A percentile compares a stretch with the other conserved stretches of the same genome.
Evolutionary conservation across 805 yeast genomes (phyloP).

Genomic region (Pichia exigua): DNA sequence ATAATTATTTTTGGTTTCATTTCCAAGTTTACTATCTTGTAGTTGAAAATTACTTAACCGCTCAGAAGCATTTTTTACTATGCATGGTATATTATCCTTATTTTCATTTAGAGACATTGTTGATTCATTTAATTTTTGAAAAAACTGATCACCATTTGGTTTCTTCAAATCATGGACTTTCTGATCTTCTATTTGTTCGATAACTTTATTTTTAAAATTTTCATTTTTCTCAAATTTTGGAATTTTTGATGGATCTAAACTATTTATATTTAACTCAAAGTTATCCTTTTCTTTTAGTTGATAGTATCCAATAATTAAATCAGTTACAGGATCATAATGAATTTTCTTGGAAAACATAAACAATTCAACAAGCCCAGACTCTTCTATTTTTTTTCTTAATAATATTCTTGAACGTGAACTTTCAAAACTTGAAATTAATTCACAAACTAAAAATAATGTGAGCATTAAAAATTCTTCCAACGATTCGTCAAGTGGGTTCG

Average conservation of each 20-base stretch:
- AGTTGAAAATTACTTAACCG: not conserved
- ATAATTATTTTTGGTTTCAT: not conserved
- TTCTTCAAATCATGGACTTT: not conserved
- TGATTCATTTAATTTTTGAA: not conserved
- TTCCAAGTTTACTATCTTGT: not conserved
- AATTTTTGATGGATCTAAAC: not conserved
- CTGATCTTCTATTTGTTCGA: not conserved
- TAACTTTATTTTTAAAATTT: not conserved
- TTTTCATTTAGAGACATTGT: not conserved
- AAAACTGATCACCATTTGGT: not conserved
- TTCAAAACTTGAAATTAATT: constrained; percentile 43
- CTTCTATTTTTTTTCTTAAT: constrained; percentile 51
- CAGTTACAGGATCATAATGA: constrained; percentile 50
- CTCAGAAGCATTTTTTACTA: not conserved
- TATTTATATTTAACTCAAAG: constrained; percentile 20
- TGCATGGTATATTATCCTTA: not conserved
- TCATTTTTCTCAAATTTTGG: not conserved
- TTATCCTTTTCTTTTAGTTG: constrained; percentile 50
- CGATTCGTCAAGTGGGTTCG: constrained; percentile 11
- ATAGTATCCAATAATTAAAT: constrained; percentile 57
- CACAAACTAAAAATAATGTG: constrained; percentile 62
- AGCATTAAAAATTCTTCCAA: constrained; percentile 57
- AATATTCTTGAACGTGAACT: constrained; percentile 37
- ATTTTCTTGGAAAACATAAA: constrained; percentile 45
- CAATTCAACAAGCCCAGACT: constrained; percentile 48